Evolutionary conservation across 129 eudicot genomes (phyloP).

Genomic region (Heracleum sosnowskyi): DNA sequence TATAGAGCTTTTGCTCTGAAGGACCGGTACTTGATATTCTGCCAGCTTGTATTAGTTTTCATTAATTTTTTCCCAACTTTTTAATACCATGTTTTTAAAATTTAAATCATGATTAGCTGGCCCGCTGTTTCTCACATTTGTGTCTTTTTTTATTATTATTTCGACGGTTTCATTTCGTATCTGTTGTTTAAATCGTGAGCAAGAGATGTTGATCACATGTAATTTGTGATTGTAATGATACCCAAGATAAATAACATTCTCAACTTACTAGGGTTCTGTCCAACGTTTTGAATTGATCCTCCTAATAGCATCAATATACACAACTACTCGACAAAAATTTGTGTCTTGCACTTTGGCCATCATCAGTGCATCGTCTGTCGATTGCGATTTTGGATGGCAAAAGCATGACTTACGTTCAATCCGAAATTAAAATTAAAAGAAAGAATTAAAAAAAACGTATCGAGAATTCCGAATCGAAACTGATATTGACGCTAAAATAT

Average conservation of each 20-base stretch:
- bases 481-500: no score
- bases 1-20: background rate
- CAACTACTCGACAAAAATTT: background rate
- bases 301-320: background rate
- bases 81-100: no score
- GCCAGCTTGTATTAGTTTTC: no score
- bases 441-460: no score
- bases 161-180: background rate
- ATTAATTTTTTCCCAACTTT: background rate
- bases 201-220: background rate
- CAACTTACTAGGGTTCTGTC: background rate
- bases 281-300: background rate
- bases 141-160: background rate
- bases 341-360: background rate
- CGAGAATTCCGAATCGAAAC: no score
- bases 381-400: no score
- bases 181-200: background rate
- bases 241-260: background rate
- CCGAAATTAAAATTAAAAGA: no score
- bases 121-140: background rate
- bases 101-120: background rate
- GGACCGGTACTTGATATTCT: background rate
- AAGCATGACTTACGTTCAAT: no score
- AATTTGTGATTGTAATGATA: background rate
- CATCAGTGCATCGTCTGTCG: background rate